Base-by-base conservation (phyloP, 2,329 filamentous ascomycete genomes). In the Dichotomopilus funicola region DNA sequence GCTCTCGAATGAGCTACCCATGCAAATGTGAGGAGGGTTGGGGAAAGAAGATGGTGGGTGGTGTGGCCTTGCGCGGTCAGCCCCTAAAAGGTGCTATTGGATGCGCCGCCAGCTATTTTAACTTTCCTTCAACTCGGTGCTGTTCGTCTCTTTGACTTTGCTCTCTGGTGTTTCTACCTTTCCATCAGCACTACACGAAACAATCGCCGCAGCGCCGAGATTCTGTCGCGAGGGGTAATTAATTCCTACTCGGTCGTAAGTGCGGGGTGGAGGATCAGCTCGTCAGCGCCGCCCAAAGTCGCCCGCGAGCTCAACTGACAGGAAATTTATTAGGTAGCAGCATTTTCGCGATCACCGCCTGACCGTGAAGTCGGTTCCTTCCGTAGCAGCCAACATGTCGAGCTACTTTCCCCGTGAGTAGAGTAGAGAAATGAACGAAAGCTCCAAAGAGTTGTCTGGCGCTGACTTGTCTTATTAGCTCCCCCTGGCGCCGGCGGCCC, bases 341-440 rank as follows among this genome's bases (percentile, higher is more conserved):
- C 11, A 6, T 13, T 7, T 7, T n/a, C 11, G 13, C 12, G 40
- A 42, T 31, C 27, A 31, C 27, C 9, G 8, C 33, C 13, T 43
- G 43, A 4, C 6, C 35, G 38, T 37, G 34, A 37, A 13, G 33
- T 12, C 19, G 6, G 8, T 27, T 12, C 8, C 3, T 2, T 10
- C 1, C 8, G 6, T 12, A 47, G 11, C 19, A 13, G 34, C 19
- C 38, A 56, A 53, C 3, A 64, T 64, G 63, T 63, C 63, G 3
- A 48, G 46, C 47, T 64, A 64, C 58, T 64, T 63, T 56, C 63
- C 63, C 45, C 63, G 63, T 64, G 50, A 63, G 63, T 63, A 27
- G 50, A 63, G 63, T 63, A 27, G 19, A 27, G 19, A 9, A 13
- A 27, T 35, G 40, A 6, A 42, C 12, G 19, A 11, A 5, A 9